Evolutionary conservation across 768 basidiomycete genomes (phyloP).

Genomic region (Agaricus sinodeliciosus): DNA sequence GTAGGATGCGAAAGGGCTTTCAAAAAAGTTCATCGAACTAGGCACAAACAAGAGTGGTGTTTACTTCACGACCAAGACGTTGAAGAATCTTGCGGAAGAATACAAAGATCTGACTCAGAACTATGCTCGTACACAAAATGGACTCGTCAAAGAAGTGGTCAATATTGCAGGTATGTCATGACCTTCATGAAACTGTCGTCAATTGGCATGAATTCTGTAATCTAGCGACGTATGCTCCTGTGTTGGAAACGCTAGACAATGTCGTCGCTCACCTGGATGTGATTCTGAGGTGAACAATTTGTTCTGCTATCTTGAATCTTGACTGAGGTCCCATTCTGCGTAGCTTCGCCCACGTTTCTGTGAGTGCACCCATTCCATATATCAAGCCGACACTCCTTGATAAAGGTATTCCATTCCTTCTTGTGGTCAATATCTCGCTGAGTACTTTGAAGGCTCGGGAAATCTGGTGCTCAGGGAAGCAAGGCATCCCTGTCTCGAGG

Average conservation of each 20-base stretch:
- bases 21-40: conserved; percentile 75
- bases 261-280: conserved; percentile 90
- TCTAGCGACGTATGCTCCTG: conserved; percentile 87
- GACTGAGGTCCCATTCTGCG: background rate
- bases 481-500: conserved; percentile 93
- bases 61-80: conserved; percentile 75
- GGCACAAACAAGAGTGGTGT: conserved; percentile 81
- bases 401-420: conserved; percentile 47
- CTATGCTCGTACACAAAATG: conserved; percentile 73
- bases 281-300: conserved; percentile 61
- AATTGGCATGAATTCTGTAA: background rate
- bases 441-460: conserved; percentile 57
- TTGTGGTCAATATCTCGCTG: background rate
- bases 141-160: conserved; percentile 88
- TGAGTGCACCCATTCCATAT: conserved; percentile 81
- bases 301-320: background rate
- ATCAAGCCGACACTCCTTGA: conserved; percentile 77
- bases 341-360: conserved; percentile 89
- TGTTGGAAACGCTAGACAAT: conserved; percentile 78
- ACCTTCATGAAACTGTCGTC: background rate
- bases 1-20: conserved; percentile 75
- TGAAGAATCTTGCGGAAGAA: conserved; percentile 69
- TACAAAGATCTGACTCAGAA: conserved; percentile 58
- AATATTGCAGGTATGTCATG: conserved; percentile 71
- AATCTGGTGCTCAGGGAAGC: conserved; percentile 78